phyloP scores from a whole-genome alignment of 257 asterid species.

The Capsicum pubescens region DNA sequence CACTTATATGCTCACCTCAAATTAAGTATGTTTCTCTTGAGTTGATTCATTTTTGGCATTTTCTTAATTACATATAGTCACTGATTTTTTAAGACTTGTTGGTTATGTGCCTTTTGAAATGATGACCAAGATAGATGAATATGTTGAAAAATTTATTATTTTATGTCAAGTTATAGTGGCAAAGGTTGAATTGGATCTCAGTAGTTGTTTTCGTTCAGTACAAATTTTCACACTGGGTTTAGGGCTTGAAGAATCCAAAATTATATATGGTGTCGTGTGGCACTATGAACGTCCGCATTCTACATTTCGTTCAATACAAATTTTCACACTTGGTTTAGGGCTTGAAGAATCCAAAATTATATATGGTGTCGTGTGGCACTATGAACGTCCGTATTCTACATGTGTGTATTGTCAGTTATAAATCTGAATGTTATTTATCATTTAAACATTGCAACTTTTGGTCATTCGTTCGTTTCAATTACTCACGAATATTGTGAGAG shows the following conservation, averaged over 20 bases:
- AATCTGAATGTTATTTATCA: conserved; percentile 35
- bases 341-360: conserved; percentile 50
- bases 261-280: conserved; percentile 68
- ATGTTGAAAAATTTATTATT: conserved; percentile 71
- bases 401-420: conserved; percentile 68
- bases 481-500: too few relatives aligned
- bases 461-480: too few relatives aligned
- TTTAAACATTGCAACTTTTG: conserved; percentile 19
- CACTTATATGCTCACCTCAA: conserved; percentile 48
- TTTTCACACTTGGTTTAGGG: too few relatives aligned
- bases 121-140: conserved; percentile 52
- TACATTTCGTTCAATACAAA: not conserved
- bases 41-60: not conserved
- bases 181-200: conserved; percentile 56
- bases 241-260: conserved; percentile 58
- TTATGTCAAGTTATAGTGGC: conserved; percentile 72
- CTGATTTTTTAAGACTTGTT: conserved; percentile 10
- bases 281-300: conserved; percentile 62
- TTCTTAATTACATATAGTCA: not conserved
- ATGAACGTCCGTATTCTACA: conserved; percentile 57
- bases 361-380: conserved; percentile 65
- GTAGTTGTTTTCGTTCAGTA: conserved; percentile 56
- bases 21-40: conserved; percentile 49
- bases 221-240: conserved; percentile 77
- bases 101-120: conserved; percentile 48